These are phyloP conservation scores for Penicillium cosmopolitanum DNA, from an alignment of 495 filamentous ascomycete species.

Conservation along the genomic window DNA sequence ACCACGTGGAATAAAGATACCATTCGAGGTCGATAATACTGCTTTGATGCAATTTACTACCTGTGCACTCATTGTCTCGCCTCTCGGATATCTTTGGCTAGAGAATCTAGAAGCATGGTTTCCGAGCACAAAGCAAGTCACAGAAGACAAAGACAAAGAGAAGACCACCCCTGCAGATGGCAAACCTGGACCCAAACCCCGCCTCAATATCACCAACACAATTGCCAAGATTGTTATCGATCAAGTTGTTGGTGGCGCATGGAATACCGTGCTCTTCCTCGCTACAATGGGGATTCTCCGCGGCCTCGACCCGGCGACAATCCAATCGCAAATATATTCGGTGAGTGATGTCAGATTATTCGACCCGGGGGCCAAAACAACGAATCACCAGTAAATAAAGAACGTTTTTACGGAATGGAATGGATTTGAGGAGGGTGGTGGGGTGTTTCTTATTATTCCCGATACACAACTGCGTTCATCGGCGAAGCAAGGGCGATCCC, in stretches of 20 bases:
- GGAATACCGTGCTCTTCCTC: slow-evolving; percentile 76
- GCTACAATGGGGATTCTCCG: slow-evolving; percentile 51
- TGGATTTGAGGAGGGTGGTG: background rate
- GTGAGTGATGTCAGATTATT: slow-evolving; percentile 27
- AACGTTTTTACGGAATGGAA: background rate
- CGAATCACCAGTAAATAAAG: background rate
- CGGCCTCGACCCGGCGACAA: slow-evolving; percentile 30
- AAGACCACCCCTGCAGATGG: slow-evolving; percentile 19
- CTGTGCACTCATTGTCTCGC: slow-evolving; percentile 69
- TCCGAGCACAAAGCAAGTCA: slow-evolving; percentile 41
- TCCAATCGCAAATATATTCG: slow-evolving; percentile 36
- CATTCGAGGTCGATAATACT: slow-evolving; percentile 54
- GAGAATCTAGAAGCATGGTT: slow-evolving; percentile 53
- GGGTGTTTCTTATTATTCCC: background rate
- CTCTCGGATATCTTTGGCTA: slow-evolving; percentile 83
- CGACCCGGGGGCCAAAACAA: background rate
- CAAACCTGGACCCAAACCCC: slow-evolving; percentile 13
- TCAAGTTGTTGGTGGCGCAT: slow-evolving; percentile 72
- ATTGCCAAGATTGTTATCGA: slow-evolving; percentile 75
- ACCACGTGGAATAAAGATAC: slow-evolving; percentile 17
- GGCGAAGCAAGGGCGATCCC: background rate
- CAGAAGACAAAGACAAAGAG: slow-evolving; percentile 23
- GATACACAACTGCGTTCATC: background rate
- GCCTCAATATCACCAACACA: slow-evolving; percentile 69
- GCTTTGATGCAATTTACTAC: slow-evolving; percentile 74